phyloP scores from a whole-genome alignment of 2,329 filamentous ascomycete species.

The Immersiporthe knoxdaviesiana region DNA sequence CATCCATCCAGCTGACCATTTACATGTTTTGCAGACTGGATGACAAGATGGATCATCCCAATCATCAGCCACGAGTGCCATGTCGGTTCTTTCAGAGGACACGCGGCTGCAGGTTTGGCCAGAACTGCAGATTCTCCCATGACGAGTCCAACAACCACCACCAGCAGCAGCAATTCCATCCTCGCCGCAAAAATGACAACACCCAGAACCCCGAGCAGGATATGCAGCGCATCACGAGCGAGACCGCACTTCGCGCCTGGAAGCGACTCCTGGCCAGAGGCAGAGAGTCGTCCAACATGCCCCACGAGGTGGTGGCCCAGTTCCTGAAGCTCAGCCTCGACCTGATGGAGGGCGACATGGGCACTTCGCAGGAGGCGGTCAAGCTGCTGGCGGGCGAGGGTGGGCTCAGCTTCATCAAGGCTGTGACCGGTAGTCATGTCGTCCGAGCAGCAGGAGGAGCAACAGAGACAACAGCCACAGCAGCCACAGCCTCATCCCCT shows the following conservation, averaged over 20 bases:
- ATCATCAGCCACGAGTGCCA: neutral
- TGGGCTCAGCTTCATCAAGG: constrained; percentile 28
- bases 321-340: constrained; percentile 39
- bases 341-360: constrained; percentile 39
- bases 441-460: neutral
- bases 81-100: neutral
- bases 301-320: neutral
- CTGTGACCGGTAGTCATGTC: neutral
- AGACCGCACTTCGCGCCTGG: constrained; percentile 19
- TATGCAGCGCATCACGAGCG: neutral
- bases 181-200: neutral
- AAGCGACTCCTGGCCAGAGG: constrained; percentile 4
- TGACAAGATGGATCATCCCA: neutral
- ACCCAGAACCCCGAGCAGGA: neutral
- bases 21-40: neutral
- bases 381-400: constrained; percentile 25
- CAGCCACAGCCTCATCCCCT: neutral
- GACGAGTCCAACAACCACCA: neutral
- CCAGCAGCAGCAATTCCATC: neutral
- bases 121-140: neutral
- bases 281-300: neutral
- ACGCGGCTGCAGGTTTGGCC: neutral
- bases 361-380: constrained; percentile 36
- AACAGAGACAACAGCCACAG: no score
- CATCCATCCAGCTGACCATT: neutral